phyloP scores from a whole-genome alignment of 176 grass and related monocot species.

The Eragrostis nindensis region DNA sequence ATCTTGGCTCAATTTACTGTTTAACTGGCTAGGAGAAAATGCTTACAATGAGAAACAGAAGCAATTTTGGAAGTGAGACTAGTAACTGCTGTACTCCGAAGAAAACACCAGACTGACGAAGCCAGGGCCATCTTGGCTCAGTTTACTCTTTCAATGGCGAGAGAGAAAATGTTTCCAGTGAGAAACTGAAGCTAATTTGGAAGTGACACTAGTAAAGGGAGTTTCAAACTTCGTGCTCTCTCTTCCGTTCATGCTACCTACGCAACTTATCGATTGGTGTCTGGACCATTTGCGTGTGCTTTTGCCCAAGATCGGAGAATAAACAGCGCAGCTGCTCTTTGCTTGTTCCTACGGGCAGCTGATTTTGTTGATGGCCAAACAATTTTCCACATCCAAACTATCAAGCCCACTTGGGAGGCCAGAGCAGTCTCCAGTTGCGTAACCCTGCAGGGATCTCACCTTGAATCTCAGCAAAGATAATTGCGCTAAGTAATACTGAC shows the following conservation, averaged over 20 bases:
- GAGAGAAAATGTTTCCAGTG: background rate
- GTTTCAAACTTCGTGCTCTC: slow-evolving; percentile 16
- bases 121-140: too few relatives aligned
- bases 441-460: background rate
- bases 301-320: background rate
- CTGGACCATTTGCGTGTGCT: background rate
- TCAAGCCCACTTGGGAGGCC: too few relatives aligned
- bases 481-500: background rate
- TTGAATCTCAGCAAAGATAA: background rate
- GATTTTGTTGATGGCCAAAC: background rate
- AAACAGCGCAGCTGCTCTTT: background rate
- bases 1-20: too few relatives aligned
- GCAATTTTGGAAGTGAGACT: too few relatives aligned
- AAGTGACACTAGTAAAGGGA: background rate
- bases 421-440: background rate
- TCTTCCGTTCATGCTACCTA: background rate
- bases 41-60: too few relatives aligned
- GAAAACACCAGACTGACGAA: too few relatives aligned
- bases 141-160: background rate
- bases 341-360: background rate
- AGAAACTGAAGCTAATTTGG: background rate
- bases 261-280: background rate
- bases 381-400: slow-evolving; percentile 25
- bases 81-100: too few relatives aligned
- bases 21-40: too few relatives aligned